A percentile compares a stretch with the other conserved stretches of the same genome.
phyloP scores from a whole-genome alignment of 495 filamentous ascomycete species.

The Podospora fimiseda region DNA sequence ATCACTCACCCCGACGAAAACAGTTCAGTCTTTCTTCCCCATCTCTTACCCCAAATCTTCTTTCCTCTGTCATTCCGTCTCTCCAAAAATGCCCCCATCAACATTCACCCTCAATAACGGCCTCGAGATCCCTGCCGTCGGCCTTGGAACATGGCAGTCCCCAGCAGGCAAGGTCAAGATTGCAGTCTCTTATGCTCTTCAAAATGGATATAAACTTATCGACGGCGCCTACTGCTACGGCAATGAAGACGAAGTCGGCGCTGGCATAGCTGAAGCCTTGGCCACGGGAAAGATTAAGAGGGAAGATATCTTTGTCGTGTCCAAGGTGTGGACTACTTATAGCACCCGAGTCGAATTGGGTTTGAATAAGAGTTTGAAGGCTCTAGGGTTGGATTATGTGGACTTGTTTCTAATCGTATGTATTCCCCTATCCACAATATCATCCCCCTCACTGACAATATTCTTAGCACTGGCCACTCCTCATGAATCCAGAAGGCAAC shows the following conservation, averaged over 20 bases:
- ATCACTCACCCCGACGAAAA: too few relatives aligned
- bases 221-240: constrained; percentile 55
- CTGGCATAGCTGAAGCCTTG: constrained; percentile 57
- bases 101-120: constrained; percentile 72
- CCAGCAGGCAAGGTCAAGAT: constrained; percentile 52
- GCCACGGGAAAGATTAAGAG: constrained; percentile 59
- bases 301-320: constrained; percentile 75
- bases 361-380: constrained; percentile 64
- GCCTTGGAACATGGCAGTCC: constrained; percentile 74
- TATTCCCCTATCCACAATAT: not conserved
- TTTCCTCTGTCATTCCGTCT: not conserved
- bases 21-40: too few relatives aligned
- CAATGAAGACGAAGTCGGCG: constrained; percentile 53
- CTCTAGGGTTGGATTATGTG: constrained; percentile 69
- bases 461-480: constrained; percentile 65
- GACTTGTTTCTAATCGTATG: constrained; percentile 63
- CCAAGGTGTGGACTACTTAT: constrained; percentile 80
- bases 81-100: constrained; percentile 45
- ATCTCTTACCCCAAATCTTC: not conserved
- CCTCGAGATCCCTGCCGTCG: constrained; percentile 66
- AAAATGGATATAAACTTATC: constrained; percentile 59
- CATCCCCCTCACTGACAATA: constrained; percentile 36
- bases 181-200: constrained; percentile 51
- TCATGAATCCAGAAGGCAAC: constrained; percentile 75
- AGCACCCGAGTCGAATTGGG: constrained; percentile 59